phyloP scores from a whole-genome alignment of 1,284 basidiomycete genomes.

The Moesziomyces aphidis region DNA sequence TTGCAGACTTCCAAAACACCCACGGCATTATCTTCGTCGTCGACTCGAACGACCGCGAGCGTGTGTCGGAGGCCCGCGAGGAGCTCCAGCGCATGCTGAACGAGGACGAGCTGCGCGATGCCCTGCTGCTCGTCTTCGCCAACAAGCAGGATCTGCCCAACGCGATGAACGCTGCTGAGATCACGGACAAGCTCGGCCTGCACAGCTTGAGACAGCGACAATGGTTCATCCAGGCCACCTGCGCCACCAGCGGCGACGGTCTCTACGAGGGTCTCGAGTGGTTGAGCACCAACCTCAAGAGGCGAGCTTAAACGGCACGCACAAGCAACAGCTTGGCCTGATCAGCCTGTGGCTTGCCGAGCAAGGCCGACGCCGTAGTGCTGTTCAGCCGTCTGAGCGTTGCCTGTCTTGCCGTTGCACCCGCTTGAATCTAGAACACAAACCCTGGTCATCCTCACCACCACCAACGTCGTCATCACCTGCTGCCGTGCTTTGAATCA shows the following conservation, averaged over 20 bases:
- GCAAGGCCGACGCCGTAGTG: not conserved
- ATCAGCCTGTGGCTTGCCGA: not conserved
- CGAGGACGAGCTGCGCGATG: constrained; percentile 98
- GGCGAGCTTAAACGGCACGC: constrained; percentile 74
- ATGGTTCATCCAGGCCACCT: constrained; percentile 96
- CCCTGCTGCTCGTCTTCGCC: constrained; percentile 97
- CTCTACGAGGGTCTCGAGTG: constrained; percentile 86
- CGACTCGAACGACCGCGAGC: constrained; percentile 99
- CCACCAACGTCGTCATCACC: constrained; percentile 16
- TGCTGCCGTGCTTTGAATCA: constrained; percentile 28
- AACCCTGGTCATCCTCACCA: not conserved
- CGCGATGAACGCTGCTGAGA: constrained; percentile 99
- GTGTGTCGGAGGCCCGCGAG: constrained; percentile 98
- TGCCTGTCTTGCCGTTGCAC: constrained; percentile 1
- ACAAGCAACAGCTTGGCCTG: not conserved
- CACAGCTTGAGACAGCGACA: constrained; percentile 92
- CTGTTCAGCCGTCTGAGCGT: not conserved
- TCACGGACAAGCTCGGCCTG: constrained; percentile 98
- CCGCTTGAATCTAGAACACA: constrained; percentile 26
- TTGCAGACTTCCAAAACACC: constrained; percentile 96
- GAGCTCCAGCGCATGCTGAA: constrained; percentile 99
- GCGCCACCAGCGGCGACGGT: constrained; percentile 98
- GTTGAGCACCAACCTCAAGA: constrained; percentile 87
- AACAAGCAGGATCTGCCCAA: constrained; percentile 99
- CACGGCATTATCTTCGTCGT: constrained; percentile 99